phyloP scores from a whole-genome alignment of 371 early-diverging fungal species.

The Mortierella sp. region DNA sequence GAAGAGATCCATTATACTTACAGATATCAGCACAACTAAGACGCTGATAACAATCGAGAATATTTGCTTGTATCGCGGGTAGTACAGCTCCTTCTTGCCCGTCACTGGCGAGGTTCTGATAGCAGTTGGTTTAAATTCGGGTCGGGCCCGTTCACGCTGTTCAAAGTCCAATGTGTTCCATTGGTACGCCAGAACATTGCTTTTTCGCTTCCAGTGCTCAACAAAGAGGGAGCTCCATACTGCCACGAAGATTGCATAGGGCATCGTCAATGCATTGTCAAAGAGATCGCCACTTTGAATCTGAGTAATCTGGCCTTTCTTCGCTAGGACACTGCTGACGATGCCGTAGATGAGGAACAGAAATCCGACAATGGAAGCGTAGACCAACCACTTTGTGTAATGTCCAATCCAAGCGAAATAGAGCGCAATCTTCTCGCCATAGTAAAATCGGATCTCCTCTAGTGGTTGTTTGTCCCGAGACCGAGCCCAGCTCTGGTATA shows the following conservation, averaged over 20 bases:
- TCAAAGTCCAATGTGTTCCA: constrained; percentile 69
- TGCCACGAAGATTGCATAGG: constrained; percentile 65
- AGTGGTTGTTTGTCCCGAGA: constrained; percentile 50
- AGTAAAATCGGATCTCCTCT: constrained; percentile 62
- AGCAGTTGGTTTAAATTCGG: constrained; percentile 60
- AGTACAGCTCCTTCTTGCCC: constrained; percentile 58
- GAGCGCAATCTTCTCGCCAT: constrained; percentile 69
- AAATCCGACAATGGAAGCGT: constrained; percentile 58
- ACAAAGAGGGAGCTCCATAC: constrained; percentile 68
- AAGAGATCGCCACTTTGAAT: constrained; percentile 56
- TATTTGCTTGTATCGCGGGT: constrained; percentile 50
- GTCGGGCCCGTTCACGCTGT: constrained; percentile 56
- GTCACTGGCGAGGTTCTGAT: constrained; percentile 59
- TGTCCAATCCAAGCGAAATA: constrained; percentile 69
- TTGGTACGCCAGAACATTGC: constrained; percentile 55
- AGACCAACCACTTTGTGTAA: constrained; percentile 58
- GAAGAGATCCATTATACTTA: constrained; percentile 5
- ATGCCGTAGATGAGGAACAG: constrained; percentile 61
- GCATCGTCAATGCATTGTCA: constrained; percentile 63
- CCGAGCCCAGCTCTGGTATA: constrained; percentile 33
- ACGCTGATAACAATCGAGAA: constrained; percentile 33
- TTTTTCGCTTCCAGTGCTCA: constrained; percentile 73
- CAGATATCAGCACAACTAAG: constrained; percentile 44
- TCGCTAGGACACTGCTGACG: constrained; percentile 5
- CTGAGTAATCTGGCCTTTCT: background rate